Evolutionary conservation across 2,329 filamentous ascomycete genomes (phyloP).

Genomic region (Diaporthe humulicola): DNA sequence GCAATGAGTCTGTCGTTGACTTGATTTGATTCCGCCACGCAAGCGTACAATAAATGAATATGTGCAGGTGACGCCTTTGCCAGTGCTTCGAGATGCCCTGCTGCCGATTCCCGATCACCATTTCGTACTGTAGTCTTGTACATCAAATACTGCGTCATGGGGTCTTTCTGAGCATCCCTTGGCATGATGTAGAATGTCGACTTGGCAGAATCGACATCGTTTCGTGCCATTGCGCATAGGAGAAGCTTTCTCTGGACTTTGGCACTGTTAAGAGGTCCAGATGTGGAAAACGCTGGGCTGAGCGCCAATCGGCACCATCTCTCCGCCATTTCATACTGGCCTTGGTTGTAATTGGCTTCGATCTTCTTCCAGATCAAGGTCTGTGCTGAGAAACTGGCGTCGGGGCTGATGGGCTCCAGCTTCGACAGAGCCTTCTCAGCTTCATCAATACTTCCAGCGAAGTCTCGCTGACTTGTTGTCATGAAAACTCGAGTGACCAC

Average conservation of each 20-base stretch:
- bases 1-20: slow-evolving; percentile 72
- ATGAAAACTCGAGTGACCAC: slow-evolving; percentile 79
- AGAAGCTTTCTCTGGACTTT: slow-evolving; percentile 82
- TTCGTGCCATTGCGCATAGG: slow-evolving; percentile 73
- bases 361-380: slow-evolving; percentile 85
- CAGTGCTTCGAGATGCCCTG: slow-evolving; percentile 73
- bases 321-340: slow-evolving; percentile 67
- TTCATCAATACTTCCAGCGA: slow-evolving; percentile 45
- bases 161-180: slow-evolving; percentile 67
- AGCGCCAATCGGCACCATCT: slow-evolving; percentile 80
- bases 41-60: slow-evolving; percentile 79
- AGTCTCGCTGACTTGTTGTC: slow-evolving; percentile 61
- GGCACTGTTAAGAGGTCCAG: slow-evolving; percentile 74
- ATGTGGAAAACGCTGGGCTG: slow-evolving; percentile 74
- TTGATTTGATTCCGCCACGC: slow-evolving; percentile 81
- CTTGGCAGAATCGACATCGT: slow-evolving; percentile 67
- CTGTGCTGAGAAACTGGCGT: slow-evolving; percentile 76
- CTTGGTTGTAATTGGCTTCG: slow-evolving; percentile 68
- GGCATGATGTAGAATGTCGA: slow-evolving; percentile 72
- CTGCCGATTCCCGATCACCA: slow-evolving; percentile 69
- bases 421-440: slow-evolving; percentile 56
- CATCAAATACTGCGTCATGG: slow-evolving; percentile 79
- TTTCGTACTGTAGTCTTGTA: slow-evolving; percentile 78
- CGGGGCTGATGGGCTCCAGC: slow-evolving; percentile 64
- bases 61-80: slow-evolving; percentile 65